phyloP scores from a whole-genome alignment of 805 yeast genomes.

The Teunomyces lycoperdinae region DNA sequence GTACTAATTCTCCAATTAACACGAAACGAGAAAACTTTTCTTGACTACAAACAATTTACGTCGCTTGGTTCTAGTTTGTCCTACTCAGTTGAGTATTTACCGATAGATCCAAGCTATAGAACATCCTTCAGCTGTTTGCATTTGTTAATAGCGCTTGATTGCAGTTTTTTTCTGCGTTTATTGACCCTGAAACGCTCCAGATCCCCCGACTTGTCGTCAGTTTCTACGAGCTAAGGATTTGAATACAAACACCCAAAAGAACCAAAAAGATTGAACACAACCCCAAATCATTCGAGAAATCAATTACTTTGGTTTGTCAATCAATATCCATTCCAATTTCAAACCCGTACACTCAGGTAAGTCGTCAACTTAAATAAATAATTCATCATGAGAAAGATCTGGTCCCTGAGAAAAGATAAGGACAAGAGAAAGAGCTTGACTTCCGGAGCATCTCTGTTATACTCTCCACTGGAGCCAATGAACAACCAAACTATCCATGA shows the following conservation, averaged over 20 bases:
- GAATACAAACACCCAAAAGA: neutral
- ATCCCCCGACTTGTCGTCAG: neutral
- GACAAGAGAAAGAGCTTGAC: constrained; percentile 23
- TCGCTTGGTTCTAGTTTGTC: neutral
- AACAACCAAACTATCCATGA: constrained; percentile 5
- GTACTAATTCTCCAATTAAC: constrained; percentile 4
- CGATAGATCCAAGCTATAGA: neutral
- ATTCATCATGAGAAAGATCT: constrained; percentile 24
- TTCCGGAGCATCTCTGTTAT: neutral
- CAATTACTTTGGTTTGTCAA: neutral
- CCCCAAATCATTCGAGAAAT: neutral
- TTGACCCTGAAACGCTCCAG: neutral
- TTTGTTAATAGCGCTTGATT: neutral
- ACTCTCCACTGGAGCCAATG: constrained; percentile 7
- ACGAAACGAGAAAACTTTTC: constrained; percentile 5
- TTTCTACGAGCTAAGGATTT: neutral
- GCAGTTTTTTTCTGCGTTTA: neutral
- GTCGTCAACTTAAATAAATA: neutral
- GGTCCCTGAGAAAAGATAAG: constrained; percentile 24
- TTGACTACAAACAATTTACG: constrained; percentile 2
- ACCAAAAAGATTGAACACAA: neutral
- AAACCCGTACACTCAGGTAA: neutral
- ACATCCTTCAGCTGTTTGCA: neutral
- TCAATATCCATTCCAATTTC: neutral
- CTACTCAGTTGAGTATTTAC: neutral